phyloP scores from a whole-genome alignment of 2,329 filamentous ascomycete species.

The Colletotrichum sp. region DNA sequence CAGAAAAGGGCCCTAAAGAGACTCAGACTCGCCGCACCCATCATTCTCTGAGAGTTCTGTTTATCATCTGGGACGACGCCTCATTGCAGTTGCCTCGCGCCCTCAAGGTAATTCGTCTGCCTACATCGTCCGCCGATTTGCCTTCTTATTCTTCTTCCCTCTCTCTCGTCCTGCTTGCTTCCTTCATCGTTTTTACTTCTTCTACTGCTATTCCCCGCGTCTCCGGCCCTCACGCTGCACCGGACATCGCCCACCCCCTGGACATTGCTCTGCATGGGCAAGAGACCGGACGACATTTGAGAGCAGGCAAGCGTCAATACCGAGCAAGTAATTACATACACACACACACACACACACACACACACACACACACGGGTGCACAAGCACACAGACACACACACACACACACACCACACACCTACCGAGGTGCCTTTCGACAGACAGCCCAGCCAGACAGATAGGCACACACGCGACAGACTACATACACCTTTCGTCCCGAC shows the following conservation, averaged over 20 bases:
- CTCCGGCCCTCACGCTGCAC: background rate
- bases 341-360: background rate
- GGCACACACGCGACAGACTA: conserved; percentile 8
- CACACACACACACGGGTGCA: background rate
- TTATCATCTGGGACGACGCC: conserved; percentile 6
- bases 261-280: background rate
- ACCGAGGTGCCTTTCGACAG: background rate
- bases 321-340: background rate
- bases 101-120: background rate
- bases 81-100: background rate
- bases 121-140: background rate
- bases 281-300: background rate
- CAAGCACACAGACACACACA: background rate
- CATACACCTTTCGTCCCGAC: conserved; percentile 13
- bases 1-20: background rate
- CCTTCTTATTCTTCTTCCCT: background rate
- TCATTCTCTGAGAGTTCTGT: background rate
- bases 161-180: background rate
- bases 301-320: background rate
- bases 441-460: background rate
- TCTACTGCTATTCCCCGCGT: background rate
- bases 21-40: background rate
- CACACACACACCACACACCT: background rate
- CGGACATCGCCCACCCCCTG: background rate
- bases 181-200: background rate